Percentiles rank a stretch among this genome's conserved stretches.
These are phyloP conservation scores for Erodium trifolium DNA, from an alignment of 441 rosid genomes.

Conservation along the genomic window DNA sequence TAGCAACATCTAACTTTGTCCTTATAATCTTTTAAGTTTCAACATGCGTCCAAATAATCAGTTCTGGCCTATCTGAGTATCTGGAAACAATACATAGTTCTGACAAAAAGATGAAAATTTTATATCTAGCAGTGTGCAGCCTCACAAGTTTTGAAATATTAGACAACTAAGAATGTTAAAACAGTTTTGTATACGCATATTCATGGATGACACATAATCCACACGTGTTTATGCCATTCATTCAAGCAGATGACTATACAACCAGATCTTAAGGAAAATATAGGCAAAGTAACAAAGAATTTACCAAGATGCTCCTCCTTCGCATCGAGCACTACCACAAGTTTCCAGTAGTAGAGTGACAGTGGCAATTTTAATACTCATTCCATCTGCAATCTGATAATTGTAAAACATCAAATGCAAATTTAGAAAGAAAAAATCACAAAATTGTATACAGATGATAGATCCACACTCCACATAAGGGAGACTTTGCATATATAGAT, in stretches of 20 bases:
- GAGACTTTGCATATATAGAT: not conserved
- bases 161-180: not conserved
- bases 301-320: conserved; percentile 90
- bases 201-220: not conserved
- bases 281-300: conserved; percentile 15
- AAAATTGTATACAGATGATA: not conserved
- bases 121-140: not conserved
- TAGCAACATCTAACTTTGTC: not conserved
- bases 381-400: conserved; percentile 96
- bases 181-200: not conserved
- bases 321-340: conserved; percentile 51
- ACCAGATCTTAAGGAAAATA: not conserved
- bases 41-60: not conserved
- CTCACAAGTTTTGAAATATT: not conserved
- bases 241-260: not conserved
- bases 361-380: conserved; percentile 74
- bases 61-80: not conserved
- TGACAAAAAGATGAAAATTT: not conserved
- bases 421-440: not conserved
- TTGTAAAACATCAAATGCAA: conserved; percentile 17
- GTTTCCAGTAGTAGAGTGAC: conserved; percentile 95
- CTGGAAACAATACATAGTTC: conserved; percentile 3
- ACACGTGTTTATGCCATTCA: not conserved
- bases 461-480: not conserved
- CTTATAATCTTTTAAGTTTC: not conserved